Evolutionary conservation across 768 basidiomycete genomes (phyloP).

Genomic region (Clavulina sp.): DNA sequence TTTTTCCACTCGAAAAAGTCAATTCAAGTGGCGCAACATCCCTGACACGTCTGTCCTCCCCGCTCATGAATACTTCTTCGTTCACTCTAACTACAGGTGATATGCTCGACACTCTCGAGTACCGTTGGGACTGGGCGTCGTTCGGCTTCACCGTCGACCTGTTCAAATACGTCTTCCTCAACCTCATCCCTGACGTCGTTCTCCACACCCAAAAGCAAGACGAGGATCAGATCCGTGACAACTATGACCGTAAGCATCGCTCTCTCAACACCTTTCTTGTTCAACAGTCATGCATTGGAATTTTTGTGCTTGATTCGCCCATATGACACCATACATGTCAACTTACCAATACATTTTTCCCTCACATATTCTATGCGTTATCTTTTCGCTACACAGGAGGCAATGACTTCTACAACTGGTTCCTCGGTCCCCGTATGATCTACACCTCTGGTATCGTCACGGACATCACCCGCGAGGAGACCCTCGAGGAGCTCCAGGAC

Average conservation of each 20-base stretch:
- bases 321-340: too few species aligned
- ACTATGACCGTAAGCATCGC: constrained; percentile 56
- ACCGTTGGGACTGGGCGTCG: constrained; percentile 88
- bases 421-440: constrained; percentile 90
- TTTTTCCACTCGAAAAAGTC: neutral
- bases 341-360: too few species aligned
- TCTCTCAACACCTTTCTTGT: neutral
- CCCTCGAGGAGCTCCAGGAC: constrained; percentile 89
- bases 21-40: neutral
- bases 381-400: constrained; percentile 23
- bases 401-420: constrained; percentile 94
- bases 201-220: constrained; percentile 83
- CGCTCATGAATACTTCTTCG: too few species aligned
- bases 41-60: neutral
- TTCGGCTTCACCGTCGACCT: constrained; percentile 81
- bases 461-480: constrained; percentile 52
- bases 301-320: too few species aligned
- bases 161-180: constrained; percentile 82
- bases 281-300: too few species aligned
- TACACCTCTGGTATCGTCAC: constrained; percentile 87
- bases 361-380: neutral
- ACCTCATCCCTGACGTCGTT: constrained; percentile 85
- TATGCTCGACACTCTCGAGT: constrained; percentile 82
- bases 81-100: constrained; percentile 50
- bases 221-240: constrained; percentile 85